Evolutionary conservation across 495 filamentous ascomycete genomes (phyloP).

Genomic region (Aspergillus indologenus): DNA sequence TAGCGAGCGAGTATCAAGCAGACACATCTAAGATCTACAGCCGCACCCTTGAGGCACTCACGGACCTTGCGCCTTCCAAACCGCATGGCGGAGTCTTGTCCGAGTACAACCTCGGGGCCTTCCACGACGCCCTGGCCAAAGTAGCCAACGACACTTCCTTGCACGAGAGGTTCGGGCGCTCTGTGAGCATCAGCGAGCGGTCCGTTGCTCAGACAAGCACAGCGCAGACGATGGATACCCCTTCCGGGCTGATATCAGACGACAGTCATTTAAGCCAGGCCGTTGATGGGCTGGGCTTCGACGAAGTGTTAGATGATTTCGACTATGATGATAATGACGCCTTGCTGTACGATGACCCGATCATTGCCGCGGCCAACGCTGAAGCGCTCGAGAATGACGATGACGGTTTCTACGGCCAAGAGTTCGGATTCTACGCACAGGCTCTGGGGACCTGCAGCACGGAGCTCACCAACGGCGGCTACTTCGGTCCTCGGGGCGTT

Average conservation of each 20-base stretch:
- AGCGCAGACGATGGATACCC: conserved; percentile 42
- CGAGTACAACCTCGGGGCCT: conserved; percentile 62
- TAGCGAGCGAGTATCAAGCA: conserved; percentile 38
- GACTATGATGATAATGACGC: conserved; percentile 57
- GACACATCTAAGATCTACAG: conserved; percentile 25
- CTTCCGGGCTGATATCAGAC: conserved; percentile 48
- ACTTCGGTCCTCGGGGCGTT: conserved; percentile 70
- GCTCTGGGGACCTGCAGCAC: conserved; percentile 46
- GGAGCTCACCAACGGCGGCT: conserved; percentile 78
- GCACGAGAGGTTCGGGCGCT: conserved; percentile 63
- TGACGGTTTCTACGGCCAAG: conserved; percentile 91
- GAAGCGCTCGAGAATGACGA: conserved; percentile 87
- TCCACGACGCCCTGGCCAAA: conserved; percentile 77
- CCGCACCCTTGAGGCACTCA: conserved; percentile 28
- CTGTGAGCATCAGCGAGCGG: conserved; percentile 41
- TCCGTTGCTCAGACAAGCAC: conserved; percentile 38
- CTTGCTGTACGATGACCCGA: conserved; percentile 73
- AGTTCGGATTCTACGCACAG: conserved; percentile 93
- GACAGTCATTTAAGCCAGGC: conserved; percentile 44
- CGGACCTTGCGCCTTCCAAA: conserved; percentile 30
- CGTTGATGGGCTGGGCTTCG: conserved; percentile 32
- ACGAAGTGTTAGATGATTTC: conserved; percentile 54
- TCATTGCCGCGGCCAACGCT: conserved; percentile 93
- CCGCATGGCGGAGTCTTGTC: conserved; percentile 43
- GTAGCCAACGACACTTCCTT: conserved; percentile 72